These are phyloP conservation scores for Arbutus unedo DNA, from an alignment of 148 eudicot species.

Conservation along the genomic window DNA sequence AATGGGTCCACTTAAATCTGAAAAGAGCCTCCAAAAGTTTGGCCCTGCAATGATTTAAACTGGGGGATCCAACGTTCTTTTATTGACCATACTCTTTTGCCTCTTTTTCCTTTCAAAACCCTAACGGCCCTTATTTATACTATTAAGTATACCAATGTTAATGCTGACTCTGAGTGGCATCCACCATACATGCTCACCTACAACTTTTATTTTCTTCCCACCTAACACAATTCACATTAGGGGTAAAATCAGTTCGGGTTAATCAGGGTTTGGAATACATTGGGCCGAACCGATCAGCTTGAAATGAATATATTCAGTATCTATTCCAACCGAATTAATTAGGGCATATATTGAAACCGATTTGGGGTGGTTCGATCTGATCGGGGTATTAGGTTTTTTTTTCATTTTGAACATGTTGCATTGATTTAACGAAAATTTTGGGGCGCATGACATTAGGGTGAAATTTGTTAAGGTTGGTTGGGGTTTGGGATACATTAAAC, in stretches of 20 bases:
- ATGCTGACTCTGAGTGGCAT: background rate
- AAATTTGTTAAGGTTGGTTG: too few species aligned
- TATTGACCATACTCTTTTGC: slow-evolving; percentile 3
- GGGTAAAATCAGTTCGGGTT: too few species aligned
- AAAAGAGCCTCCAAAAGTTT: background rate
- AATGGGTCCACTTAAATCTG: slow-evolving; percentile 8
- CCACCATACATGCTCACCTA: background rate
- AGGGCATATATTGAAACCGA: too few species aligned
- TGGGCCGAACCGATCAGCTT: too few species aligned
- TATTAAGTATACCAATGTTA: background rate
- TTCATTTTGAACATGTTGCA: too few species aligned
- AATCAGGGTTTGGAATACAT: background rate
- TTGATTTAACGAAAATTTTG: too few species aligned
- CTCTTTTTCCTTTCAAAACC: slow-evolving; percentile 19
- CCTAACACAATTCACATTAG: background rate
- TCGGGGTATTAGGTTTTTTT: too few species aligned
- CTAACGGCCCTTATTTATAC: background rate
- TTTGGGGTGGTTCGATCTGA: too few species aligned
- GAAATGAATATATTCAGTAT: too few species aligned
- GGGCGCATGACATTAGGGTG: too few species aligned
- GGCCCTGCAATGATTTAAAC: slow-evolving; percentile 13
- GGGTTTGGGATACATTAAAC: too few species aligned
- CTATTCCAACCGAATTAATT: too few species aligned
- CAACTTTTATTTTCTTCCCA: background rate
- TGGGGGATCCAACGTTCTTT: slow-evolving; percentile 20